A percentile compares a stretch with the other conserved stretches of the same genome.
These are phyloP conservation scores for Prosopis cineraria DNA, from an alignment of 306 rosid species.

Conservation along the genomic window DNA sequence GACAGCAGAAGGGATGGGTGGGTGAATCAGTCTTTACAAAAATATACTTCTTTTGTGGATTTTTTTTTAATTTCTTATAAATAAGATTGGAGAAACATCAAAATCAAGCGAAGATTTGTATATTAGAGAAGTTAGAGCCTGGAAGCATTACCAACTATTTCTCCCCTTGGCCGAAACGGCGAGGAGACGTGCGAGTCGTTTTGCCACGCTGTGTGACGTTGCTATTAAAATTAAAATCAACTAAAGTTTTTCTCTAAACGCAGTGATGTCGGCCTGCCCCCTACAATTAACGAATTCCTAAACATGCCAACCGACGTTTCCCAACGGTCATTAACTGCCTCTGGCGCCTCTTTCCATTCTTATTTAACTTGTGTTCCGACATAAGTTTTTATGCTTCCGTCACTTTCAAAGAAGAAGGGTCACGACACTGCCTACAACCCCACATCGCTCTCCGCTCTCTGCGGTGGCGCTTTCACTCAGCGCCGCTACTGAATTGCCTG, in stretches of 20 bases:
- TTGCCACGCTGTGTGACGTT: neutral
- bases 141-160: neutral
- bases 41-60: too few relatives aligned
- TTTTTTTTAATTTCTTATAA: too few relatives aligned
- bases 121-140: neutral
- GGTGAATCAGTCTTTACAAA: too few relatives aligned
- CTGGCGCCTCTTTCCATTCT: conserved; percentile 9
- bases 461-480: conserved; percentile 38
- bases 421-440: neutral
- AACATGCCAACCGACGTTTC: neutral
- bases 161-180: neutral
- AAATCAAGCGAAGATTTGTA: too few relatives aligned
- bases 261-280: neutral
- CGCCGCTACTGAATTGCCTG: conserved; percentile 36
- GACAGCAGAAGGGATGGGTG: too few relatives aligned
- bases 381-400: neutral
- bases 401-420: neutral
- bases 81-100: too few relatives aligned
- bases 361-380: neutral
- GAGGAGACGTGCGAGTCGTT: neutral
- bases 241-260: neutral
- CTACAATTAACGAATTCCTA: neutral
- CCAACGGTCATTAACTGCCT: conserved; percentile 20
- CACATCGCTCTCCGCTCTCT: neutral
- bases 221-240: neutral